These are phyloP conservation scores for Penicillium bialowiezense DNA, from an alignment of 495 filamentous ascomycete species.

Conservation along the genomic window DNA sequence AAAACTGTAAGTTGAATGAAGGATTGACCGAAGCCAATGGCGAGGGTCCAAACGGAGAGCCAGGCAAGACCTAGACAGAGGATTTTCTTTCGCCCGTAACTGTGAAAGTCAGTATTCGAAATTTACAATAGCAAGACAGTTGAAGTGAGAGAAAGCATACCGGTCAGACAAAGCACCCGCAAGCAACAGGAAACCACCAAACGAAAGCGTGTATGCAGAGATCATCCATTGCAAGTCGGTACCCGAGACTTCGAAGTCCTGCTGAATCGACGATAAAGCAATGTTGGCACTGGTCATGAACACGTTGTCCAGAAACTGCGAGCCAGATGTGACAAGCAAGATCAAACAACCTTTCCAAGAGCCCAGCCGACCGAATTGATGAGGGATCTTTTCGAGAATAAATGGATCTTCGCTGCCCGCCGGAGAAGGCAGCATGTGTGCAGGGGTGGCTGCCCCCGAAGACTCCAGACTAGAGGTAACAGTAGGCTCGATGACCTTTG, in stretches of 20 bases:
- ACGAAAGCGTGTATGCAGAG: constrained; percentile 36
- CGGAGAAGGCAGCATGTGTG: constrained; percentile 13
- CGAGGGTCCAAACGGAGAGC: constrained; percentile 35
- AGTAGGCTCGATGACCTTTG: constrained; percentile 19
- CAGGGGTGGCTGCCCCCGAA: constrained; percentile 3
- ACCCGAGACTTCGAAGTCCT: constrained; percentile 32
- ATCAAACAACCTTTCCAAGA: constrained; percentile 36
- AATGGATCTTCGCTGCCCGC: constrained; percentile 17
- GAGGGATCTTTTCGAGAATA: constrained; percentile 22
- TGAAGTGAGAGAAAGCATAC: constrained; percentile 10
- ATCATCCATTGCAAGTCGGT: constrained; percentile 42
- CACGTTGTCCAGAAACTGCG: constrained; percentile 39
- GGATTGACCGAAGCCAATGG: constrained; percentile 34
- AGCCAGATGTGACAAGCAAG: constrained; percentile 35
- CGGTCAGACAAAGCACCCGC: constrained; percentile 36
- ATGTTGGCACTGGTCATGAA: constrained; percentile 41
- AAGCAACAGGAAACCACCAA: constrained; percentile 34
- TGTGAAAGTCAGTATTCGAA: constrained; percentile 16
- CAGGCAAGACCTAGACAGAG: constrained; percentile 33
- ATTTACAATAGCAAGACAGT: too few relatives aligned
- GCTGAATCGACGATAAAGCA: constrained; percentile 34
- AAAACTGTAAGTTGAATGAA: constrained; percentile 37
- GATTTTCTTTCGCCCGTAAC: constrained; percentile 34
- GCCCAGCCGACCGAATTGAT: constrained; percentile 26
- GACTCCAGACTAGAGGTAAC: constrained; percentile 20